Base-by-base conservation (phyloP, 2,329 filamentous ascomycete genomes). In the Fusarium sp. region DNA sequence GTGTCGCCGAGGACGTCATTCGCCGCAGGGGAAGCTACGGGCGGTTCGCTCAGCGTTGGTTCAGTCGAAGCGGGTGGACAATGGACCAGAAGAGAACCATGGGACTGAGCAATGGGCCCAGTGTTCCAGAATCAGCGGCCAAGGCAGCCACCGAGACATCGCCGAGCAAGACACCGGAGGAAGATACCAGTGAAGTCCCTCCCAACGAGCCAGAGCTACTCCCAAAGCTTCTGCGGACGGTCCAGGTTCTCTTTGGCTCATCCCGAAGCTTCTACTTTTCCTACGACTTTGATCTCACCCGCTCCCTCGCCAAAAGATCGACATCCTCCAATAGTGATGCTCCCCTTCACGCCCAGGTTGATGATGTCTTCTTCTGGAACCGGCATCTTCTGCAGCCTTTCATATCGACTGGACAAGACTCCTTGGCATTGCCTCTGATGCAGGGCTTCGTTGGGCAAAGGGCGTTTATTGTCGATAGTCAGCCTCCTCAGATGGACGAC, bases 371-470 rank as follows among this genome's bases (percentile, higher is more conserved):
- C 80, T 98, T 98, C 79, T 99, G 96, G 95, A 99, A 99, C 76
- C 87, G 87, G 28, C 86, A 94, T 76, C 86, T 98, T 13, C 82
- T 93, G 28, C 82, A 87, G 30, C 91, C 92, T 0, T 94, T 99
- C 66, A 88, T 94, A 50, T 87, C 92, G 16, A 86, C 88, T n/a
- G 90, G 92, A 1, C 89, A 93, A 23, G 89, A 94, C 73, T 83
- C 85, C 0, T 87, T 97, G 57, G 86, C 92, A 1, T 82, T 98
- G 23, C 96, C 96, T 2, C 74, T 99, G 4, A 92, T 99, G 81
- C 96, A 98, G 80, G 96, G 96, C 0, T 99, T 98, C 73, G 89
- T 99, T 18, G 95, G 95, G 1, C 96, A 98, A 80, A 86, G 89
- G 67, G 85, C 90, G 3, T 98, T 99, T 77, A 87, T 90, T 9